Conservation (phyloP, 2,329 filamentous ascomycete species). For the Aspergillus fijiensis region DNA sequence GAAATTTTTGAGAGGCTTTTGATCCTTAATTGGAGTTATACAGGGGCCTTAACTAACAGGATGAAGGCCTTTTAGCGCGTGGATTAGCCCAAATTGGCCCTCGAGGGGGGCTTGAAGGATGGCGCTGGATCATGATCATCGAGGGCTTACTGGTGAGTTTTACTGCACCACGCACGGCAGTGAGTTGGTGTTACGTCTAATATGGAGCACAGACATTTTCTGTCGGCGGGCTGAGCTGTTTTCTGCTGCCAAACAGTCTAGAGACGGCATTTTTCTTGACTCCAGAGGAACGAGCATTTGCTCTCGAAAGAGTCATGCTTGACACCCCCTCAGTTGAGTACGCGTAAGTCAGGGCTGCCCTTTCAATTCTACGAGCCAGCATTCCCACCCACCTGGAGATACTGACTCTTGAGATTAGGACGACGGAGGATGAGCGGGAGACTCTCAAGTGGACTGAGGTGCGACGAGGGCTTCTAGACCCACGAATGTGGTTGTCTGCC, state of each 20-base stretch:
- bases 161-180: background rate
- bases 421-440: constrained; percentile 39
- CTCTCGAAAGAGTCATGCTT: constrained; percentile 46
- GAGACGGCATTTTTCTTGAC: constrained; percentile 56
- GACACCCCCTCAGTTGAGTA: constrained; percentile 32
- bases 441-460: constrained; percentile 63
- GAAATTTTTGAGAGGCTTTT: background rate
- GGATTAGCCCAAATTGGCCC: constrained; percentile 61
- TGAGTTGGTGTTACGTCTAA: background rate
- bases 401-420: constrained; percentile 13
- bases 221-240: constrained; percentile 53
- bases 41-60: background rate
- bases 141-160: constrained; percentile 49
- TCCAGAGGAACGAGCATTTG: constrained; percentile 52
- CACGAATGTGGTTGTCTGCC: constrained; percentile 64
- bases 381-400: background rate
- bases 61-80: constrained; percentile 56
- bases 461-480: constrained; percentile 57
- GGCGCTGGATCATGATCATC: constrained; percentile 64
- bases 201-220: constrained; percentile 50
- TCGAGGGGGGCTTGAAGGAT: constrained; percentile 54
- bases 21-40: background rate
- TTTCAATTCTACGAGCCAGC: background rate
- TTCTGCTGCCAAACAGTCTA: constrained; percentile 58
- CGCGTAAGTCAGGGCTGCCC: constrained; percentile 20